Conservation (phyloP, 371 early-diverging fungal species). For the Circinella umbellata region DNA sequence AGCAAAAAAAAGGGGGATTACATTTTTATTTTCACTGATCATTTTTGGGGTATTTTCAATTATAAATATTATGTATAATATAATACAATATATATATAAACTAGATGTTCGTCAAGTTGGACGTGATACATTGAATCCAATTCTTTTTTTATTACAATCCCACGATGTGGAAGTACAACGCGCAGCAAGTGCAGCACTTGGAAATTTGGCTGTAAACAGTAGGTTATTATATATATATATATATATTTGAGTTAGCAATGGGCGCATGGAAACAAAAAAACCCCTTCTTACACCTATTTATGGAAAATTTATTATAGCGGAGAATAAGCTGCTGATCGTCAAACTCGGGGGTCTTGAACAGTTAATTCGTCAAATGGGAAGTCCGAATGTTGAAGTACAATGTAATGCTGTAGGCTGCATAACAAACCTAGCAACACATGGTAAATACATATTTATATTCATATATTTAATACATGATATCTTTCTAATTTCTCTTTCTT, state of each 20-base stretch:
- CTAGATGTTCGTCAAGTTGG: constrained; percentile 81
- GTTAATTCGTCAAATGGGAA: constrained; percentile 88
- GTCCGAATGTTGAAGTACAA: constrained; percentile 88
- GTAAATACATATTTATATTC: constrained; percentile 34
- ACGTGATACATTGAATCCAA: constrained; percentile 81
- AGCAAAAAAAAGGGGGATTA: no score
- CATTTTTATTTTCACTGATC: no score
- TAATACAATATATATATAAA: no score
- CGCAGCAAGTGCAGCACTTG: constrained; percentile 88
- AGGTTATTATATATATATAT: constrained; percentile 27
- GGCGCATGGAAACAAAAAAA: constrained; percentile 5
- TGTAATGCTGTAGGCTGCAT: constrained; percentile 97
- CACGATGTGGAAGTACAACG: constrained; percentile 89
- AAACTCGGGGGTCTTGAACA: constrained; percentile 87
- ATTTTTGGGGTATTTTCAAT: no score
- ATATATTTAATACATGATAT: neutral
- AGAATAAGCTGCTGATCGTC: constrained; percentile 88
- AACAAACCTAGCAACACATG: constrained; percentile 91
- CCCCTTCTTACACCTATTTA: constrained; percentile 9
- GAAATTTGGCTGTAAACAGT: constrained; percentile 89
- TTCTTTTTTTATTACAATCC: constrained; percentile 82
- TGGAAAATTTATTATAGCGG: constrained; percentile 48
- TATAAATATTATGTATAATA: no score
- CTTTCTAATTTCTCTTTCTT: no score
- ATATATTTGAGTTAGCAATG: neutral